Evolutionary conservation across 169 alveolate genomes (phyloP), one percentile per base, ranked within the genome.

Genomic region (Blepharisma undulans): DNA sequence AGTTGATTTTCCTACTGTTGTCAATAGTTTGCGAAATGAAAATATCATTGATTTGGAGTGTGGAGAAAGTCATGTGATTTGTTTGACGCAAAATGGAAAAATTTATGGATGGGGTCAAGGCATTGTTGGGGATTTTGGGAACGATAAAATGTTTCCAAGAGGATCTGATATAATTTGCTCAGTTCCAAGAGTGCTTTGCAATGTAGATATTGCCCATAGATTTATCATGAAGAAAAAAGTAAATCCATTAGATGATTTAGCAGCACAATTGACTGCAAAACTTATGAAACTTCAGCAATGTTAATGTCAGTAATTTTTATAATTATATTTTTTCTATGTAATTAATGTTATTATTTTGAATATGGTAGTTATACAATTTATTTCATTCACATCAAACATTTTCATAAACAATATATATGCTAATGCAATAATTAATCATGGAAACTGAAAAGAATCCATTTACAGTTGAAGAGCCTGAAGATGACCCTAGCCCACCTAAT

Each of bases 91-190:
- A 60, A 33, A 32, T 22, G 89, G 89, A 7, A 82, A 27, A 7
- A 10, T 36, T 2, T 82, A 82, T 30, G 89, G 89, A 22, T 82
- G 89, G 89, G 89, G 89, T 16, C 89, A 82, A 82, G 89, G 89
- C 2, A 19, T 33, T 4, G 89, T 74, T 25, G 89, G 89, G 12
- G 48, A 32, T 59, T 82, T 82, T 59, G 87, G 34, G 29, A 27
- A 22, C 8, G 25, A 76, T 19, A 33, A 32, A 14, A 19, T 16
- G n/a, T 81, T 81, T 32, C 16, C 16, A 16, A 18, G 16, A 81
- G 88, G 88, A 16, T 32, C 74, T 25, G 88, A n/a, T n/a, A n/a
- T n/a, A n/a, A n/a, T n/a, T 48, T 48, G 7, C 1, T 48, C 66
- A 5, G 72, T 76, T 36, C 74, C 74, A 18, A 74, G 33, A 21